phyloP scores from a whole-genome alignment of 768 basidiomycete species.

The Zangia roseola region DNA sequence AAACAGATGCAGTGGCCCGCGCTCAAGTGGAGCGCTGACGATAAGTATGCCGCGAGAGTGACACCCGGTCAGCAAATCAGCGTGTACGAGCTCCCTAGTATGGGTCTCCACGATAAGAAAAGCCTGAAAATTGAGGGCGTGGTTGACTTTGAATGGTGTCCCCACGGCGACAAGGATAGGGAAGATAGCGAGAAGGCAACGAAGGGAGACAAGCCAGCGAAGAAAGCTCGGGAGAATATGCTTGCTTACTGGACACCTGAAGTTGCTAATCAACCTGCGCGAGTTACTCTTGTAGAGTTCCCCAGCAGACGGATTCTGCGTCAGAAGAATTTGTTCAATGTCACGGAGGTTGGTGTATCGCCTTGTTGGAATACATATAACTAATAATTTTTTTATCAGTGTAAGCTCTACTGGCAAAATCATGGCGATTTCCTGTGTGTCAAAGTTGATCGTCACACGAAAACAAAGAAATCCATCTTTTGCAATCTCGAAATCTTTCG shows the following conservation, averaged over 20 bases:
- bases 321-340: constrained; percentile 97
- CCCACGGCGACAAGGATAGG: constrained; percentile 83
- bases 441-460: constrained; percentile 97
- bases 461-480: constrained; percentile 97
- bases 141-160: constrained; percentile 98
- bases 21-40: constrained; percentile 96
- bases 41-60: constrained; percentile 88
- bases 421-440: constrained; percentile 98
- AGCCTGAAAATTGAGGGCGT: constrained; percentile 97
- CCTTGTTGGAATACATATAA: constrained; percentile 1
- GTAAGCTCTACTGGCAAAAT: constrained; percentile 98
- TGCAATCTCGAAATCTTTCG: constrained; percentile 98
- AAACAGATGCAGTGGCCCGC: constrained; percentile 94
- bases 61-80: constrained; percentile 93
- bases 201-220: constrained; percentile 45
- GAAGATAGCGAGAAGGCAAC: constrained; percentile 56
- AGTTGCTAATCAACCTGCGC: constrained; percentile 92
- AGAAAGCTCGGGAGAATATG: constrained; percentile 85
- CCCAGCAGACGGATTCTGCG: constrained; percentile 81
- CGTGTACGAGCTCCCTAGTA: constrained; percentile 91
- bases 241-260: constrained; percentile 98
- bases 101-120: constrained; percentile 95
- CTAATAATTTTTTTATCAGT: constrained; percentile 46
- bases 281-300: constrained; percentile 90
- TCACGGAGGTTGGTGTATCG: constrained; percentile 74